Percentiles rank a stretch among this genome's conserved stretches.
Evolutionary conservation across 2,329 filamentous ascomycete genomes (phyloP).

Genomic region (Pseudogymnoascus sp.): DNA sequence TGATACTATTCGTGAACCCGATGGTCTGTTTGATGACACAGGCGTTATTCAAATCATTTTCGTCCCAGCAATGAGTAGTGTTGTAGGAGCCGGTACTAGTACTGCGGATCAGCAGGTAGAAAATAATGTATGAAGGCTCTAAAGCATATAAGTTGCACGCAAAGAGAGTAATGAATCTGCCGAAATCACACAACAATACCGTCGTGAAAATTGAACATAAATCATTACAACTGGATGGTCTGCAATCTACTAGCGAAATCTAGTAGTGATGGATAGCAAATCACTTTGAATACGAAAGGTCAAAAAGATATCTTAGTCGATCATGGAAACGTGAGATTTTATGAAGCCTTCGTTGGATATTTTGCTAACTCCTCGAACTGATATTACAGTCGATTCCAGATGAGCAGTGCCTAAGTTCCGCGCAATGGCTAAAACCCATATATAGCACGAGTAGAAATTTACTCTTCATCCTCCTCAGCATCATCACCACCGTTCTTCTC

Average conservation of each 20-base stretch:
- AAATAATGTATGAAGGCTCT: not conserved
- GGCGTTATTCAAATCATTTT: not conserved
- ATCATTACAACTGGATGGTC: not conserved
- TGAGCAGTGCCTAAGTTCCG: constrained; percentile 29
- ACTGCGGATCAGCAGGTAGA: not conserved
- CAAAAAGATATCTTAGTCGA: not conserved
- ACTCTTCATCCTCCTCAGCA: constrained; percentile 60
- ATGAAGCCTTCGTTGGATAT: constrained; percentile 33
- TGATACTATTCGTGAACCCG: not conserved
- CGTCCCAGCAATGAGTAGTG: not conserved
- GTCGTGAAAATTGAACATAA: not conserved
- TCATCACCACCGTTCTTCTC: constrained; percentile 71
- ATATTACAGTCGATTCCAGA: constrained; percentile 37
- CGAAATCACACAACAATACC: not conserved
- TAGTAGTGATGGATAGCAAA: not conserved
- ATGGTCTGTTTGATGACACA: not conserved
- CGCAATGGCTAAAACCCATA: constrained; percentile 20
- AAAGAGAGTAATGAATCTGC: not conserved
- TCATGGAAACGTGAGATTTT: not conserved
- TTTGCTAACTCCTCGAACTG: constrained; percentile 47
- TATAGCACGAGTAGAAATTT: constrained; percentile 26
- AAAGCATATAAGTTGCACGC: not conserved
- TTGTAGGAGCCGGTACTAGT: not conserved
- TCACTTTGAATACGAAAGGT: not conserved
- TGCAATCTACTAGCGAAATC: not conserved